A percentile compares a stretch with the other conserved stretches of the same genome.
Evolutionary conservation across 306 rosid genomes (phyloP).

Genomic region (Quercus parvula): DNA sequence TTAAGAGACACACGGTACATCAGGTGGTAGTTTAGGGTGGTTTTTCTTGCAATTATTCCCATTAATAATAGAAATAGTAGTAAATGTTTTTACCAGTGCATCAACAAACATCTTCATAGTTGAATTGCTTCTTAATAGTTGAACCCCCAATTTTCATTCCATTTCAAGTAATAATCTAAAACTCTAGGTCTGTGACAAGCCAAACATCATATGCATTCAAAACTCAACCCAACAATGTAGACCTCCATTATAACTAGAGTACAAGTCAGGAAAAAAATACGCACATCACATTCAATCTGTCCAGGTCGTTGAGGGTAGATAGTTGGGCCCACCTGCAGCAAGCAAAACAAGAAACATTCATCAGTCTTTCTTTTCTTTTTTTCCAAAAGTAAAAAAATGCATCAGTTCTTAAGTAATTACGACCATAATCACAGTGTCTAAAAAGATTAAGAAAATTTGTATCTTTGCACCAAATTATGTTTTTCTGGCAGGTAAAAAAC

Average conservation of each 20-base stretch:
- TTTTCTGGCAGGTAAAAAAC: too few species aligned
- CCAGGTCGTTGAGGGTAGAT: slow-evolving; percentile 91
- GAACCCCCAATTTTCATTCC: neutral
- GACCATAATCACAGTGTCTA: neutral
- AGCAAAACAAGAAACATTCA: slow-evolving; percentile 27
- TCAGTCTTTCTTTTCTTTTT: neutral
- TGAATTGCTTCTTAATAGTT: neutral
- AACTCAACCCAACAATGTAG: neutral
- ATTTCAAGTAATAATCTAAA: neutral
- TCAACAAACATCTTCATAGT: neutral
- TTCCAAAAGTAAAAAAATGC: slow-evolving; percentile 18
- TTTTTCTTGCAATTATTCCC: too few species aligned
- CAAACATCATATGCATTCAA: slow-evolving; percentile 10
- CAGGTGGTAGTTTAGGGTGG: too few species aligned
- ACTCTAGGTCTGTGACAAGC: neutral
- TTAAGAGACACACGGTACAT: too few species aligned
- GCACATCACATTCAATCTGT: slow-evolving; percentile 85
- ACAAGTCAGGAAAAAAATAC: slow-evolving; percentile 17
- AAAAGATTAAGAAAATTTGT: too few species aligned
- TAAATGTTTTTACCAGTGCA: neutral
- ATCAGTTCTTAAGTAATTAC: slow-evolving; percentile 20
- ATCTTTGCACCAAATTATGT: too few species aligned
- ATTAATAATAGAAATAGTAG: neutral
- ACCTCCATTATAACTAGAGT: slow-evolving; percentile 9
- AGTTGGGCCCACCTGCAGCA: slow-evolving; percentile 52